phyloP scores from a whole-genome alignment of 1,284 basidiomycete genomes.

The Phylloboletellus chloephorus region DNA sequence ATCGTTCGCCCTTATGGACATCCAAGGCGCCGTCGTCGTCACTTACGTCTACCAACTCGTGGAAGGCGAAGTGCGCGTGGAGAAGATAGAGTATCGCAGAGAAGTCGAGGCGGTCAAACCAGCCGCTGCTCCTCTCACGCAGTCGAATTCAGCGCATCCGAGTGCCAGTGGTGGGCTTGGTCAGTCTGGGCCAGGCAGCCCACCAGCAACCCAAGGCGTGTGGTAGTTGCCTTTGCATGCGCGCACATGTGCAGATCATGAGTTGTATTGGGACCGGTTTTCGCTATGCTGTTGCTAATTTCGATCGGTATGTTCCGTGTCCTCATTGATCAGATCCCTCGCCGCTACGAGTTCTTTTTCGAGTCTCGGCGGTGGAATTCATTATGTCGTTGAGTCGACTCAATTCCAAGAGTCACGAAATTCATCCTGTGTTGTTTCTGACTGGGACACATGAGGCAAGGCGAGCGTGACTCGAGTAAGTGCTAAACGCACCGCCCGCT shows the following conservation, averaged over 20 bases:
- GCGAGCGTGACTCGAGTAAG: too few relatives aligned
- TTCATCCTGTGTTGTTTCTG: too few relatives aligned
- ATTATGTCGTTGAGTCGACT: conserved; percentile 3
- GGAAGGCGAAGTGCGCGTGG: conserved; percentile 85
- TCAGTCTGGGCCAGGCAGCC: conserved; percentile 23
- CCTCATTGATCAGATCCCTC: conserved; percentile 1
- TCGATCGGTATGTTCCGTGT: conserved; percentile 2
- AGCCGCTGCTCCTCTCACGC: conserved; percentile 17
- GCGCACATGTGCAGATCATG: neutral
- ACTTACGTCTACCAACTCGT: conserved; percentile 95
- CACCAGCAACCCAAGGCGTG: conserved; percentile 25
- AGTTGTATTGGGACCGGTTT: neutral
- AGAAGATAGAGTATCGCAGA: conserved; percentile 80
- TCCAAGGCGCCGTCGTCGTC: conserved; percentile 90
- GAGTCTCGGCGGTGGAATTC: conserved; percentile 1
- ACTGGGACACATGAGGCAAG: too few relatives aligned
- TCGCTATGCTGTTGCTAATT: neutral
- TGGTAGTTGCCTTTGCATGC: conserved; percentile 16
- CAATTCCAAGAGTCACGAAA: neutral
- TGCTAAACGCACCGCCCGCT: too few relatives aligned
- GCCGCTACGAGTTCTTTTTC: neutral
- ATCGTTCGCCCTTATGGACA: conserved; percentile 91
- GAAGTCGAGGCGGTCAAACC: conserved; percentile 47
- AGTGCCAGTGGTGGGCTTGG: conserved; percentile 16
- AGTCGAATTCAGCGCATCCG: conserved; percentile 24